A percentile compares a stretch with the other conserved stretches of the same genome.
phyloP scores from a whole-genome alignment of 768 basidiomycete species.

The Suillus luteus region DNA sequence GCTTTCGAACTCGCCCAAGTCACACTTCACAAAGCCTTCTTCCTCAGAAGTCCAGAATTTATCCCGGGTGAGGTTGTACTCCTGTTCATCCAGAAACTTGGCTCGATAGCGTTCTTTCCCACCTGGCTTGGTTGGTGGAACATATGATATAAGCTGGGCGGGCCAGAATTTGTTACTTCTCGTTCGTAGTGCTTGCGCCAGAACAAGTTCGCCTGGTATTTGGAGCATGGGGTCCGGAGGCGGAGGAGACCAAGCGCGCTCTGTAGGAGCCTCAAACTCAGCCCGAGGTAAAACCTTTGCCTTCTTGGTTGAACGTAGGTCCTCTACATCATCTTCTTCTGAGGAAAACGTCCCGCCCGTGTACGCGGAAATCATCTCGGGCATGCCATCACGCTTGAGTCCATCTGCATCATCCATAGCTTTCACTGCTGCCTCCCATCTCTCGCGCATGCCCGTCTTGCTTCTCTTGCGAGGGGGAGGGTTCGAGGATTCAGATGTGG shows the following conservation, averaged over 20 bases:
- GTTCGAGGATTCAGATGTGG: slow-evolving; percentile 10
- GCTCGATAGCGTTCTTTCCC: slow-evolving; percentile 53
- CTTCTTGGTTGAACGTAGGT: slow-evolving; percentile 20
- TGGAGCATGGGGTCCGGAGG: slow-evolving; percentile 49
- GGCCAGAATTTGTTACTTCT: slow-evolving; percentile 59
- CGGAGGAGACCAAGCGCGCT: slow-evolving; percentile 40
- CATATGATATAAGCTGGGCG: slow-evolving; percentile 55
- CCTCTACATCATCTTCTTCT: slow-evolving; percentile 3
- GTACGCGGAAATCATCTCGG: slow-evolving; percentile 39
- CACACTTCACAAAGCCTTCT: slow-evolving; percentile 63
- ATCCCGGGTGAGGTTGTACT: slow-evolving; percentile 43
- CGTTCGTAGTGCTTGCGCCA: slow-evolving; percentile 44
- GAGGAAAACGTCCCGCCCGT: slow-evolving; percentile 20
- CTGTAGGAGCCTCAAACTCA: slow-evolving; percentile 14
- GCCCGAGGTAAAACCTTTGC: slow-evolving; percentile 22
- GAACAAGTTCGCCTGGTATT: slow-evolving; percentile 69
- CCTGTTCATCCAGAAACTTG: slow-evolving; percentile 57
- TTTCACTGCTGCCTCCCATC: slow-evolving; percentile 52
- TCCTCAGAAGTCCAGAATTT: slow-evolving; percentile 62
- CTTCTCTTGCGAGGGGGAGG: slow-evolving; percentile 49
- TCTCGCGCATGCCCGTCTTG: slow-evolving; percentile 29
- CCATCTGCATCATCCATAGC: slow-evolving; percentile 45
- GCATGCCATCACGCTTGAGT: slow-evolving; percentile 51
- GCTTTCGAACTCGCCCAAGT: slow-evolving; percentile 60
- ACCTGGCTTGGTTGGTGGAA: slow-evolving; percentile 41